Percentiles rank a stretch among this genome's conserved stretches.
These are phyloP conservation scores for Geotrichum armillariae DNA, from an alignment of 1,139 yeast species.

Conservation along the genomic window DNA sequence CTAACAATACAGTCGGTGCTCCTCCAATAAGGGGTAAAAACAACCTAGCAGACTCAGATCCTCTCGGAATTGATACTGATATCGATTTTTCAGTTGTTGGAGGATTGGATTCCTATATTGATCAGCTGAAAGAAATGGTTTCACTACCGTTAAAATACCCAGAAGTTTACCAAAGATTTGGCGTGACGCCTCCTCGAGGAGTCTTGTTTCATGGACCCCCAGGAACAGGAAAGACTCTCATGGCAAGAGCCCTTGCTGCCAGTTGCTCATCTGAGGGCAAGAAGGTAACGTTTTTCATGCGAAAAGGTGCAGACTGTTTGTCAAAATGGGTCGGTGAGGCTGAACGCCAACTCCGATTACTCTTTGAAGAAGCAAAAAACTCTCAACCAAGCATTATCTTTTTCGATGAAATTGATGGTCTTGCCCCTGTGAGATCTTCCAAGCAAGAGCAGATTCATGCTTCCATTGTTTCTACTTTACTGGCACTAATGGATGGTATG, in stretches of 20 bases:
- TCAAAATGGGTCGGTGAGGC: conserved; percentile 99
- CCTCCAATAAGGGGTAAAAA: conserved; percentile 52
- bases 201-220: conserved; percentile 99
- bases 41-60: conserved; percentile 87
- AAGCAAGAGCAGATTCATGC: conserved; percentile 99
- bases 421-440: conserved; percentile 96
- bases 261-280: conserved; percentile 79
- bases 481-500: conserved; percentile 99
- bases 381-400: conserved; percentile 95
- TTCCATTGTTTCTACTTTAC: conserved; percentile 87
- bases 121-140: conserved; percentile 96
- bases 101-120: conserved; percentile 86
- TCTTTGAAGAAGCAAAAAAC: conserved; percentile 94
- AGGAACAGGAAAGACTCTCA: conserved; percentile 97
- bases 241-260: conserved; percentile 97
- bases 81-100: conserved; percentile 91
- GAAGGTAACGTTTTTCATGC: conserved; percentile 94
- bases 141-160: conserved; percentile 92
- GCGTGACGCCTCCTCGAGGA: conserved; percentile 96
- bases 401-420: conserved; percentile 96
- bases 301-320: conserved; percentile 97
- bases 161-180: conserved; percentile 85
- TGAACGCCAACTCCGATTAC: conserved; percentile 83
- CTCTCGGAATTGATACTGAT: conserved; percentile 89
- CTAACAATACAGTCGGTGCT: conserved; percentile 40